A percentile compares a stretch with the other conserved stretches of the same genome.
Conservation (phyloP, 495 filamentous ascomycete species). For the Daldinia decipiens region DNA sequence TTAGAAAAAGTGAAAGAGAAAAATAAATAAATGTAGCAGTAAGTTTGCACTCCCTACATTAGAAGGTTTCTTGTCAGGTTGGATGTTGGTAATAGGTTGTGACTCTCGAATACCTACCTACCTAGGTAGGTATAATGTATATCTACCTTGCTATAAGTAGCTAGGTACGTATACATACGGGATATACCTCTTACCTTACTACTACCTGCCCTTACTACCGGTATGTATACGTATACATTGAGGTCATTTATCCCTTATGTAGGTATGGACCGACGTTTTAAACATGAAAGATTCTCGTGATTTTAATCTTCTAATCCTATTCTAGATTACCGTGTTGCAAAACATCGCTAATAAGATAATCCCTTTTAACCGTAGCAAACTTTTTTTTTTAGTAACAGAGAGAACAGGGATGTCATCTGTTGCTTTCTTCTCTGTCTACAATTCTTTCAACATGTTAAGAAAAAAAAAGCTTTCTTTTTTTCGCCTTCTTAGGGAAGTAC, state of each 20-base stretch:
- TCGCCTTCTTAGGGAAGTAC: slow-evolving; percentile 3
- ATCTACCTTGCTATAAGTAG: slow-evolving; percentile 33
- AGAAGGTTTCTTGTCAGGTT: slow-evolving; percentile 8
- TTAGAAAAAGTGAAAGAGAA: not conserved
- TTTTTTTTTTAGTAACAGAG: not conserved
- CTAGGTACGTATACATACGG: slow-evolving; percentile 1
- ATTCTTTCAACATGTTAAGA: slow-evolving; percentile 4
- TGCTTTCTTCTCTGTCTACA: slow-evolving; percentile 1
- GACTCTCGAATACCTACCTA: slow-evolving; percentile 12
- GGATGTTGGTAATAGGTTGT: slow-evolving; percentile 7
- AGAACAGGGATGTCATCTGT: slow-evolving; percentile 17
- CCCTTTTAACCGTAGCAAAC: slow-evolving; percentile 11
- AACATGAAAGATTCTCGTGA: not conserved
- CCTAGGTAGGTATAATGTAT: no score
- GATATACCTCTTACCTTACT: slow-evolving; percentile 8
- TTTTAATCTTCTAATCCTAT: not conserved
- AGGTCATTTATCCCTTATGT: slow-evolving; percentile 6
- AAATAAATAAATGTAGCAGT: slow-evolving; percentile 2
- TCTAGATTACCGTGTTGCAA: slow-evolving; percentile 3
- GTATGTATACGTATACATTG: slow-evolving; percentile 4
- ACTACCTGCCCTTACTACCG: not conserved
- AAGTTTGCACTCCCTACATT: slow-evolving; percentile 2
- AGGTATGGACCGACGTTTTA: slow-evolving; percentile 8
- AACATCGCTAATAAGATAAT: slow-evolving; percentile 10
- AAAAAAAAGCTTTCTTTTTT: not conserved